These are phyloP conservation scores for Cephalotrichum gorgonifer DNA, from an alignment of 2,329 filamentous ascomycete species.

Conservation along the genomic window DNA sequence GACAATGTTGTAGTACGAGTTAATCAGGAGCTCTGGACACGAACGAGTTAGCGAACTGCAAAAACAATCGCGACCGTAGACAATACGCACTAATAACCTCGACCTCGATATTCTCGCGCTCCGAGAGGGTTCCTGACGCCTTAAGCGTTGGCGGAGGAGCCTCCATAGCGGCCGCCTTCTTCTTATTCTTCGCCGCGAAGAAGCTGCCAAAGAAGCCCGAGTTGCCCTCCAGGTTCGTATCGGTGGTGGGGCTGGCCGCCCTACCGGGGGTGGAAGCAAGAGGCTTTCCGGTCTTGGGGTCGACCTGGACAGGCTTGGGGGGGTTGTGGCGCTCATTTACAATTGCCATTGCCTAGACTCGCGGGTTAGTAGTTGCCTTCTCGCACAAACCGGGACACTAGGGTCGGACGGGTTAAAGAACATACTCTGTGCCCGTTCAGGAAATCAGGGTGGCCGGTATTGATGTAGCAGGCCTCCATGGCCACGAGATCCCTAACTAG, in stretches of 20 bases:
- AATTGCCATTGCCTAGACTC: slow-evolving; percentile 75
- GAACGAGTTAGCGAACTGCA: slow-evolving; percentile 1
- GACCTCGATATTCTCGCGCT: slow-evolving; percentile 91
- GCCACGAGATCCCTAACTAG: slow-evolving; percentile 83
- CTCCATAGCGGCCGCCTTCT: slow-evolving; percentile 99
- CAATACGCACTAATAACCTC: slow-evolving; percentile 83
- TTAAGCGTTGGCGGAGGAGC: slow-evolving; percentile 85
- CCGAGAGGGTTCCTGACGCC: slow-evolving; percentile 84
- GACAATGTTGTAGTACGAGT: slow-evolving; percentile 96
- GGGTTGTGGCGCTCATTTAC: slow-evolving; percentile 86
- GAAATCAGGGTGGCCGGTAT: slow-evolving; percentile 97
- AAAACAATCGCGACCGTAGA: not conserved
- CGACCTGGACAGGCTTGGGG: slow-evolving; percentile 81
- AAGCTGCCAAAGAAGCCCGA: slow-evolving; percentile 95
- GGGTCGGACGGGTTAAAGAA: slow-evolving; percentile 8
- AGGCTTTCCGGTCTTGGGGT: slow-evolving; percentile 97
- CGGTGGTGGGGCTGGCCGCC: slow-evolving; percentile 63
- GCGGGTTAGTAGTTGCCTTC: slow-evolving; percentile 5
- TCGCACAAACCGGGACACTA: not conserved
- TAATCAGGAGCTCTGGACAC: slow-evolving; percentile 73
- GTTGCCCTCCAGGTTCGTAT: slow-evolving; percentile 39
- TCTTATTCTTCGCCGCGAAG: slow-evolving; percentile 99
- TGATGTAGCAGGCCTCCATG: slow-evolving; percentile 97
- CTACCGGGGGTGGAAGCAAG: slow-evolving; percentile 60
- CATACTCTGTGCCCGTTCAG: slow-evolving; percentile 81